Percentiles rank a stretch among this genome's conserved stretches.
These are phyloP conservation scores for Gossypium stocksii DNA, from an alignment of 345 rosid genomes.

Conservation along the genomic window DNA sequence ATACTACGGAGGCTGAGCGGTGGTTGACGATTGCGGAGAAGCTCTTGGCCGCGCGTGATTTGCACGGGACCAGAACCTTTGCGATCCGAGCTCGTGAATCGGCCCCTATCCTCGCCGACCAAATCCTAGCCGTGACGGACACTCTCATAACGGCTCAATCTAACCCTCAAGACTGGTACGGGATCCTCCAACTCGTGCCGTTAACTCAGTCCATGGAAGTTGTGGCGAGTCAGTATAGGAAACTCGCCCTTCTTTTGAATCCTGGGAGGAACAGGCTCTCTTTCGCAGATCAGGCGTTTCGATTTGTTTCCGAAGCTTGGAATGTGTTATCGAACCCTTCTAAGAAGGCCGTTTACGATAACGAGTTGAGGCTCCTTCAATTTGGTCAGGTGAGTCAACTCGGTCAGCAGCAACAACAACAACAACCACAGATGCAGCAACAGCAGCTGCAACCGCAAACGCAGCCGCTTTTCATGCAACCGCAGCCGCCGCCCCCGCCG, in stretches of 20 bases:
- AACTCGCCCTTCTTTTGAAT: conserved; percentile 64
- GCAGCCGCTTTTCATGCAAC: conserved; percentile 17
- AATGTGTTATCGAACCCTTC: conserved; percentile 58
- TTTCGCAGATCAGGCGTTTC: conserved; percentile 71
- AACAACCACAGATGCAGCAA: background rate
- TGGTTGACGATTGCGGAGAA: conserved; percentile 87
- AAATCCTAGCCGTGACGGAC: conserved; percentile 76
- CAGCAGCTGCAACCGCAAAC: conserved; percentile 14
- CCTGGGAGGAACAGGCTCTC: conserved; percentile 60
- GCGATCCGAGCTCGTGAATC: conserved; percentile 83
- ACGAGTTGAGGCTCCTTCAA: conserved; percentile 60
- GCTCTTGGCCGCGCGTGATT: conserved; percentile 66
- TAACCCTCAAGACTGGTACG: conserved; percentile 63
- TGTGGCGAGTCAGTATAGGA: conserved; percentile 73
- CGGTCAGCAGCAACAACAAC: conserved; percentile 14
- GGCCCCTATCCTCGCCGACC: conserved; percentile 65
- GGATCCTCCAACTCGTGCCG: conserved; percentile 69
- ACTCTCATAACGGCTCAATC: conserved; percentile 59
- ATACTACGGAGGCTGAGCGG: conserved; percentile 68
- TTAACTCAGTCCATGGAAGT: conserved; percentile 63
- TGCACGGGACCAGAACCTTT: conserved; percentile 68
- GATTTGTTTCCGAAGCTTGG: conserved; percentile 83
- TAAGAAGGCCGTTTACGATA: conserved; percentile 68
- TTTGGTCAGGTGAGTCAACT: conserved; percentile 39
- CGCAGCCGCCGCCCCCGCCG: conserved; percentile 19